A percentile compares a stretch with the other conserved stretches of the same genome.
Conservation (phyloP, 176 grass and related monocot genomes). For the Carex parvula region DNA sequence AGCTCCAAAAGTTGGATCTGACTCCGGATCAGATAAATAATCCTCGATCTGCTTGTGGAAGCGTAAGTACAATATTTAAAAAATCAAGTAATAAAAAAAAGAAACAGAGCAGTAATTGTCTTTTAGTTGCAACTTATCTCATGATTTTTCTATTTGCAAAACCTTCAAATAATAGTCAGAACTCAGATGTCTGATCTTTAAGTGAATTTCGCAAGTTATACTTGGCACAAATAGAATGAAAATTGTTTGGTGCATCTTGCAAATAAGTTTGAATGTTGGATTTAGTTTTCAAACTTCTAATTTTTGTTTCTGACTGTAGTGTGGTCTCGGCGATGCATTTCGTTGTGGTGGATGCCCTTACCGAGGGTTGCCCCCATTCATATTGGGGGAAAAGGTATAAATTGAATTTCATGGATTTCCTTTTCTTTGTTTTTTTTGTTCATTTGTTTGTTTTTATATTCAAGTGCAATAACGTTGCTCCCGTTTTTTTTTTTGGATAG, state of each 20-base stretch:
- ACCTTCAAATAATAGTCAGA: not conserved
- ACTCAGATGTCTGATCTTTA: not conserved
- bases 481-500: conserved; percentile 24
- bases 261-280: not conserved
- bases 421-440: not conserved
- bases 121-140: not conserved
- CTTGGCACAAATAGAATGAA: not conserved
- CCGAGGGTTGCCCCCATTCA: conserved; percentile 73
- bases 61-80: conserved; percentile 15
- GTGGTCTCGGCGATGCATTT: conserved; percentile 89
- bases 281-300: not conserved
- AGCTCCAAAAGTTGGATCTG: conserved; percentile 30
- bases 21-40: conserved; percentile 40
- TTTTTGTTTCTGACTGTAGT: conserved; percentile 41
- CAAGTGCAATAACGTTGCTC: not conserved
- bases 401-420: not conserved
- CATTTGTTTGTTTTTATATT: not conserved
- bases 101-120: not conserved
- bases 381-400: conserved; percentile 80
- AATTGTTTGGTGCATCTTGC: not conserved
- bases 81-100: not conserved
- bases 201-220: not conserved
- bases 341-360: conserved; percentile 87
- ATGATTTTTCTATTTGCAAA: not conserved
- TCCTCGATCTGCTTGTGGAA: conserved; percentile 47